These are phyloP conservation scores for Nemania sp. DNA, from an alignment of 2,329 filamentous ascomycete species.

Conservation along the genomic window DNA sequence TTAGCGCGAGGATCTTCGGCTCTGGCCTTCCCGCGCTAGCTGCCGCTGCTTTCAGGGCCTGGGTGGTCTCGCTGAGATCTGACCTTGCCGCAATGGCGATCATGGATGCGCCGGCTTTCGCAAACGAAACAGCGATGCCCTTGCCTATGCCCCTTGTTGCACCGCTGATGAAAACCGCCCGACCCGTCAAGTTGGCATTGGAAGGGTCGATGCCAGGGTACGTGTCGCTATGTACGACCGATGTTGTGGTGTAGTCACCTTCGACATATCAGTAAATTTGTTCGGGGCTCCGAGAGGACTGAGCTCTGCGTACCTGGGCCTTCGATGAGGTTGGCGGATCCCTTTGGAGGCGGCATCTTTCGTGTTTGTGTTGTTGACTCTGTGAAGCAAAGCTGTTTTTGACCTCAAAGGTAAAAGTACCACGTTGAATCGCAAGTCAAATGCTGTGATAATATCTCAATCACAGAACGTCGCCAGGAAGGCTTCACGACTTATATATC, in stretches of 20 bases:
- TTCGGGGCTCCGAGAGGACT: too few relatives aligned
- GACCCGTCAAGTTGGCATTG: constrained; percentile 37
- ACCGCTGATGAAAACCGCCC: constrained; percentile 43
- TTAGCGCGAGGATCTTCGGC: constrained; percentile 38
- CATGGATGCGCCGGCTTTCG: constrained; percentile 42
- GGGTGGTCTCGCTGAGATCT: constrained; percentile 29
- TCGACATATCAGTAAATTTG: neutral
- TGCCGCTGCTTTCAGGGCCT: constrained; percentile 34
- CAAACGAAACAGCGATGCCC: constrained; percentile 39
- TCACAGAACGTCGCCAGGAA: too few relatives aligned
- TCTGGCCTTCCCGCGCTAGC: constrained; percentile 30
- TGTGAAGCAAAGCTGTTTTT: too few relatives aligned
- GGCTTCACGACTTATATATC: constrained; percentile 5
- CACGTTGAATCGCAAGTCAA: too few relatives aligned
- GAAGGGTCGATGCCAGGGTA: constrained; percentile 40
- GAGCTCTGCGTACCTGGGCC: constrained; percentile 29
- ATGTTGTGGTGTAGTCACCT: constrained; percentile 38
- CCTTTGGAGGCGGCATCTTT: constrained; percentile 34
- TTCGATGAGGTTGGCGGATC: constrained; percentile 29
- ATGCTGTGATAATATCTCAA: too few relatives aligned
- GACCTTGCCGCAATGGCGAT: constrained; percentile 42
- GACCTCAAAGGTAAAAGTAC: too few relatives aligned
- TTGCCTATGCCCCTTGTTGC: constrained; percentile 42
- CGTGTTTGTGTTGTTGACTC: neutral
- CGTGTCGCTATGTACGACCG: constrained; percentile 39